These are phyloP conservation scores for Calonectria naviculata DNA, from an alignment of 2,329 filamentous ascomycete genomes.

Conservation along the genomic window DNA sequence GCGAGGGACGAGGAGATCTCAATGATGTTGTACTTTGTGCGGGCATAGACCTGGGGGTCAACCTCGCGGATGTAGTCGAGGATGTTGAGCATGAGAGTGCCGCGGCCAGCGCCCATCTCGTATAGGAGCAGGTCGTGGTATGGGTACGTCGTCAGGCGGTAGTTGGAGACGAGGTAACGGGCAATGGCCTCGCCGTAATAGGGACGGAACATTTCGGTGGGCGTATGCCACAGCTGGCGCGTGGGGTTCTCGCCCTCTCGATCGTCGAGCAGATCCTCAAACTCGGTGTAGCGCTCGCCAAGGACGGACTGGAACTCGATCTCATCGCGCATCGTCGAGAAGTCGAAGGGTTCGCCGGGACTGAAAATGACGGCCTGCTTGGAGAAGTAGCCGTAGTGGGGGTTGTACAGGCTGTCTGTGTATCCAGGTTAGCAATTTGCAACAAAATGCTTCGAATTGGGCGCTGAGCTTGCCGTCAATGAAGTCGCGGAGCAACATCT, in stretches of 20 bases:
- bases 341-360: conserved; percentile 91
- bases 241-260: conserved; percentile 73
- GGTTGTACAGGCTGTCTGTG: conserved; percentile 92
- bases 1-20: conserved; percentile 91
- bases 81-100: conserved; percentile 98
- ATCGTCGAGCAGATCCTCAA: conserved; percentile 88
- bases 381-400: conserved; percentile 94
- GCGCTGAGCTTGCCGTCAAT: conserved; percentile 77
- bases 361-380: conserved; percentile 97
- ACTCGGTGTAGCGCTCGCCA: conserved; percentile 84
- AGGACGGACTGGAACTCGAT: conserved; percentile 84
- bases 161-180: conserved; percentile 95
- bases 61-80: conserved; percentile 93
- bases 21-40: conserved; percentile 94
- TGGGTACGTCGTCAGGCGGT: conserved; percentile 92
- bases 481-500: conserved; percentile 98
- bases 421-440: conserved; percentile 21
- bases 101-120: conserved; percentile 98
- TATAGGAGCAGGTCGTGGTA: conserved; percentile 98
- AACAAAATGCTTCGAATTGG: not conserved
- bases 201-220: conserved; percentile 95
- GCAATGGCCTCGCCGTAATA: conserved; percentile 98
- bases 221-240: conserved; percentile 97
- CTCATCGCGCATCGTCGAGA: conserved; percentile 83
- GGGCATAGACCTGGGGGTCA: conserved; percentile 91